Percentiles rank a stretch among this genome's conserved stretches.
phyloP scores from a whole-genome alignment of 441 rosid species.

The Pelargonium cotyledonis region DNA sequence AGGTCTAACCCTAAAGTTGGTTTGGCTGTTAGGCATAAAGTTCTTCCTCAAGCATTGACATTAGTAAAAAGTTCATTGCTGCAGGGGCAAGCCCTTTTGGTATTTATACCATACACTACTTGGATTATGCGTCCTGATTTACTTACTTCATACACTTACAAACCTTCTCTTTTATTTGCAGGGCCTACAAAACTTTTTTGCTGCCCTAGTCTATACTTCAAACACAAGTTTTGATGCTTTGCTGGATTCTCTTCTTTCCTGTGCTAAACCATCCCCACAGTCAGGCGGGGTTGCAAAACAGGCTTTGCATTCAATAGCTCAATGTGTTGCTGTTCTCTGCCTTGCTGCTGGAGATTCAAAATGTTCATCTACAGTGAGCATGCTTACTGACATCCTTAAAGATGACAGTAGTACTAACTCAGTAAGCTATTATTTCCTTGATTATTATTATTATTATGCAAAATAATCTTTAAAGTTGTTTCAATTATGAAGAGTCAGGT shows the following conservation, averaged over 20 bases:
- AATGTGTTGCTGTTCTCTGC: slow-evolving; percentile 97
- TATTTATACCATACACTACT: slow-evolving; percentile 29
- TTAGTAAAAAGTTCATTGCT: slow-evolving; percentile 92
- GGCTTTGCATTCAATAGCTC: slow-evolving; percentile 91
- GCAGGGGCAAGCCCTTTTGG: slow-evolving; percentile 99
- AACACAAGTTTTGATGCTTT: slow-evolving; percentile 90
- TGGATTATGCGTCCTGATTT: slow-evolving; percentile 15
- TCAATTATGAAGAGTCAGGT: background rate
- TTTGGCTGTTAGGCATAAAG: slow-evolving; percentile 82
- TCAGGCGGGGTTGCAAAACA: slow-evolving; percentile 96
- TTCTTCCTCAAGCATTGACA: slow-evolving; percentile 89
- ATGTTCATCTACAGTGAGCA: slow-evolving; percentile 86
- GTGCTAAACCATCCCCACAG: slow-evolving; percentile 91
- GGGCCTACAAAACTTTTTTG: slow-evolving; percentile 86
- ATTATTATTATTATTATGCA: background rate
- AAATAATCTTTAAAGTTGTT: background rate
- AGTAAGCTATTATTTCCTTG: slow-evolving; percentile 37
- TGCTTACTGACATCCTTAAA: slow-evolving; percentile 82
- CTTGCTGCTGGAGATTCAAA: slow-evolving; percentile 92
- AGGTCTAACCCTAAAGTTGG: slow-evolving; percentile 78
- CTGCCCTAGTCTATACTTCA: slow-evolving; percentile 75
- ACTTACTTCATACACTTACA: slow-evolving; percentile 13
- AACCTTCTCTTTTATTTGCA: slow-evolving; percentile 32
- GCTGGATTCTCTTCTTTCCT: slow-evolving; percentile 82
- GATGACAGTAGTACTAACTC: slow-evolving; percentile 72